phyloP scores from a whole-genome alignment of 2,329 filamentous ascomycete genomes.

The Monilinia laxa region DNA sequence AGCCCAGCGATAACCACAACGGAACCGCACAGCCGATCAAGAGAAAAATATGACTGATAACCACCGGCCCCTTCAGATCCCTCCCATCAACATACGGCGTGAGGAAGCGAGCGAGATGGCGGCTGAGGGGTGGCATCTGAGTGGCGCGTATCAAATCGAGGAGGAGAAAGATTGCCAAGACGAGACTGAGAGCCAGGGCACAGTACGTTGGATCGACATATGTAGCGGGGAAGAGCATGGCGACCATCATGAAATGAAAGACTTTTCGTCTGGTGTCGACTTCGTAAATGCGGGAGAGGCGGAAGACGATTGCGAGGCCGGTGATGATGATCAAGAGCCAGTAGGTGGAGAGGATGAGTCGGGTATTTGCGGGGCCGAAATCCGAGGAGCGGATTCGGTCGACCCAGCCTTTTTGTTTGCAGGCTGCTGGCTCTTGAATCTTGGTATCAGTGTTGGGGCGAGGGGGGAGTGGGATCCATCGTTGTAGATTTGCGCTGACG shows the following conservation, averaged over 20 bases:
- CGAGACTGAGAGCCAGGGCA: constrained; percentile 73
- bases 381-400: constrained; percentile 62
- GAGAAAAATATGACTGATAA: constrained; percentile 94
- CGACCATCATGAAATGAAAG: constrained; percentile 98
- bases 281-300: constrained; percentile 73
- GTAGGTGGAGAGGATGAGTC: constrained; percentile 74
- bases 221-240: constrained; percentile 85
- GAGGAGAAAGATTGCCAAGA: constrained; percentile 81
- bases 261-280: constrained; percentile 96
- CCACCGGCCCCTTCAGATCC: constrained; percentile 88
- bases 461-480: constrained; percentile 72
- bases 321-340: constrained; percentile 67
- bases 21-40: constrained; percentile 94
- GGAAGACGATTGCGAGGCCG: constrained; percentile 74
- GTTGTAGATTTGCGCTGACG: constrained; percentile 64
- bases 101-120: constrained; percentile 81
- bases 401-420: constrained; percentile 57
- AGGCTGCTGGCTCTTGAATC: constrained; percentile 39
- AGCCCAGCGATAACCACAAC: constrained; percentile 64
- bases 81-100: constrained; percentile 92
- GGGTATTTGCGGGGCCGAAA: constrained; percentile 75
- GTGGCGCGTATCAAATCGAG: constrained; percentile 87
- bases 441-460: constrained; percentile 31
- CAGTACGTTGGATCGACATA: constrained; percentile 85
- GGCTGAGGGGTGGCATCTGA: constrained; percentile 85